phyloP scores from a whole-genome alignment of 148 eudicot species.

The Vaccinium macrocarpon region DNA sequence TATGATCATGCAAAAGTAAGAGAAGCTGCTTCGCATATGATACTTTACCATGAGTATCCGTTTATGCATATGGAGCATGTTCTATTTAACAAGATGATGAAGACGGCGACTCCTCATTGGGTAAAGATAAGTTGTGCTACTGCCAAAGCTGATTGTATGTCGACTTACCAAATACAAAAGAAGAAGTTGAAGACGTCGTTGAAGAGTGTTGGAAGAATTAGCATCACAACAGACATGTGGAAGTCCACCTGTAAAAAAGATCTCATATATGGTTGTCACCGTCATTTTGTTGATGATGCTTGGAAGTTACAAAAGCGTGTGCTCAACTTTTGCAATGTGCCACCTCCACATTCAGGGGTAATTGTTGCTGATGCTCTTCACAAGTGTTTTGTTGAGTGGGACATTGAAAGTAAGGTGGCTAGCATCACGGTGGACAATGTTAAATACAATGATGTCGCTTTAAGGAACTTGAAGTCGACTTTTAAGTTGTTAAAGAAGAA shows the following conservation, averaged over 20 bases:
- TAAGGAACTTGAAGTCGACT: not conserved
- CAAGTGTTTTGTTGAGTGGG: not conserved
- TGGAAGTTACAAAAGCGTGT: constrained; percentile 4
- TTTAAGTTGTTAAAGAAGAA: not conserved
- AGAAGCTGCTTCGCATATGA: not conserved
- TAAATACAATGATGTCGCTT: not conserved
- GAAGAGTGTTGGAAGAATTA: not conserved
- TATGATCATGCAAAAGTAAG: constrained; percentile 9
- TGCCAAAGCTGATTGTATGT: not conserved
- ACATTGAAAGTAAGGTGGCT: not conserved
- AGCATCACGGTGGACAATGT: constrained; percentile 4
- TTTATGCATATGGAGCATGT: constrained; percentile 14
- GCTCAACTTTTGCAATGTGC: constrained; percentile 6
- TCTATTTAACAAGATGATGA: constrained; percentile 4
- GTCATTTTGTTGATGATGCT: not conserved
- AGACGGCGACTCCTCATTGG: not conserved
- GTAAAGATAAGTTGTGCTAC: not conserved
- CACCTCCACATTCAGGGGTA: constrained; percentile 3
- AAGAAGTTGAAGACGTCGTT: not conserved
- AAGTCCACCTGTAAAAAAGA: constrained; percentile 2
- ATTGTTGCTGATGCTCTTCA: constrained; percentile 11
- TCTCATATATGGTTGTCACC: not conserved
- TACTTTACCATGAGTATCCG: not conserved
- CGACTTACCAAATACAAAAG: not conserved
- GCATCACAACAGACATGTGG: not conserved